Percentiles rank a stretch among this genome's conserved stretches.
Conservation (phyloP, 345 rosid genomes). For the Leavenworthia alabamica region DNA sequence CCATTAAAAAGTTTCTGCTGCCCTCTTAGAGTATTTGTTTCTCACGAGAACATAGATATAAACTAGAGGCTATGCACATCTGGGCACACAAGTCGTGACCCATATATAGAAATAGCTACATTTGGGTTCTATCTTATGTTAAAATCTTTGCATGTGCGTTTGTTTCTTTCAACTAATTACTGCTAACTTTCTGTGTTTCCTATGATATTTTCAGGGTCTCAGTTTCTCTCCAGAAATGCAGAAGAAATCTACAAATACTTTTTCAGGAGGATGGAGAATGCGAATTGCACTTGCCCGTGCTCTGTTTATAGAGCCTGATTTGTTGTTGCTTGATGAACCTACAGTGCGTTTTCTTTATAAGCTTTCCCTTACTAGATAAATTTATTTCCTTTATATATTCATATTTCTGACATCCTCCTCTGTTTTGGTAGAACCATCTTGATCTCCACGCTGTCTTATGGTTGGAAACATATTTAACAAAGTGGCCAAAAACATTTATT, state of each 20-base stretch:
- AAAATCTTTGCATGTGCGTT: not conserved
- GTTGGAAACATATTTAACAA: slow-evolving; percentile 86
- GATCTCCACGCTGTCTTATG: slow-evolving; percentile 99
- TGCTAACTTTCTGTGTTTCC: no score
- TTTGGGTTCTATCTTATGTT: slow-evolving; percentile 9
- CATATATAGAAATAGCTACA: no score
- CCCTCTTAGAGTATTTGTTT: not conserved
- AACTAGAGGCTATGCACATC: not conserved
- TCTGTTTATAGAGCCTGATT: slow-evolving; percentile 85
- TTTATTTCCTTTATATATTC: not conserved
- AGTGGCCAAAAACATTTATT: slow-evolving; percentile 97
- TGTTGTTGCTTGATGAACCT: slow-evolving; percentile 97
- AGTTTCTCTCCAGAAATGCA: slow-evolving; percentile 97
- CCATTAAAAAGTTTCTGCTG: not conserved
- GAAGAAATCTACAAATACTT: slow-evolving; percentile 65
- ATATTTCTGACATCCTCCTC: slow-evolving; percentile 5
- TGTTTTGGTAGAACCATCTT: slow-evolving; percentile 81
- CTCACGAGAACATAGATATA: slow-evolving; percentile 1
- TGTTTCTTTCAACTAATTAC: no score
- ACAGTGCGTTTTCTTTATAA: slow-evolving; percentile 46
- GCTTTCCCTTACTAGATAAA: not conserved
- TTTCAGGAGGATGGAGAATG: slow-evolving; percentile 99
- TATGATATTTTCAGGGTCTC: slow-evolving; percentile 64
- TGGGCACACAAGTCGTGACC: slow-evolving; percentile 8
- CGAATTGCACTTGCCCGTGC: slow-evolving; percentile 98